A percentile compares a stretch with the other conserved stretches of the same genome.
Evolutionary conservation across 106 monocot genomes (phyloP).

Genomic region (Phalaenopsis aphrodite): DNA sequence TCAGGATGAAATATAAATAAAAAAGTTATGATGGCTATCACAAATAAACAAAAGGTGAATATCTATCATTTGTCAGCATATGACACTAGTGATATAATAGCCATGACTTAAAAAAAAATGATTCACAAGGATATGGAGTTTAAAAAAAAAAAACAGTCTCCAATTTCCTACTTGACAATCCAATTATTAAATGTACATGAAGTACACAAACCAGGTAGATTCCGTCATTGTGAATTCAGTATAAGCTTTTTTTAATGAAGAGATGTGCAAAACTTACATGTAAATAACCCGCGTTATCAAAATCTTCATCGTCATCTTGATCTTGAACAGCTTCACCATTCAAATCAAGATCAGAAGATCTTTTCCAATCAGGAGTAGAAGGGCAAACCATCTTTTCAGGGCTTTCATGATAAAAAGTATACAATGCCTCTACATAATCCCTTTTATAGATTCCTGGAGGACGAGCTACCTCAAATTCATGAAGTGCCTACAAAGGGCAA

Average conservation of each 20-base stretch:
- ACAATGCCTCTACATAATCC: conserved; percentile 64
- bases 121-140: not conserved
- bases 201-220: not conserved
- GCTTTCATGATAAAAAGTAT: conserved; percentile 59
- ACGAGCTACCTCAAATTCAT: conserved; percentile 49
- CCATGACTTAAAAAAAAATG: not conserved
- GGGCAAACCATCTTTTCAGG: conserved; percentile 58
- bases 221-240: not conserved
- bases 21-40: not conserved
- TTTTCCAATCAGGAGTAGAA: conserved; percentile 71
- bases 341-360: conserved; percentile 62
- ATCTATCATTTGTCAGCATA: not conserved
- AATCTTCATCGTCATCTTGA: conserved; percentile 54
- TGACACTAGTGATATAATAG: not conserved
- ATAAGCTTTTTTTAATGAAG: not conserved
- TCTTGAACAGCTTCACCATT: conserved; percentile 79
- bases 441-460: conserved; percentile 80
- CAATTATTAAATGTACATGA: not conserved
- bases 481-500: conserved; percentile 35
- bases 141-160: not conserved
- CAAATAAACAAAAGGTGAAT: not conserved
- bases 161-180: not conserved
- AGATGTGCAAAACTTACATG: conserved; percentile 20
- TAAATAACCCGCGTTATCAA: conserved; percentile 16
- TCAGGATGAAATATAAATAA: not conserved